These are phyloP conservation scores for Phytophthora sp. DNA, from an alignment of 352 stramenopile genomes.

Conservation along the genomic window DNA sequence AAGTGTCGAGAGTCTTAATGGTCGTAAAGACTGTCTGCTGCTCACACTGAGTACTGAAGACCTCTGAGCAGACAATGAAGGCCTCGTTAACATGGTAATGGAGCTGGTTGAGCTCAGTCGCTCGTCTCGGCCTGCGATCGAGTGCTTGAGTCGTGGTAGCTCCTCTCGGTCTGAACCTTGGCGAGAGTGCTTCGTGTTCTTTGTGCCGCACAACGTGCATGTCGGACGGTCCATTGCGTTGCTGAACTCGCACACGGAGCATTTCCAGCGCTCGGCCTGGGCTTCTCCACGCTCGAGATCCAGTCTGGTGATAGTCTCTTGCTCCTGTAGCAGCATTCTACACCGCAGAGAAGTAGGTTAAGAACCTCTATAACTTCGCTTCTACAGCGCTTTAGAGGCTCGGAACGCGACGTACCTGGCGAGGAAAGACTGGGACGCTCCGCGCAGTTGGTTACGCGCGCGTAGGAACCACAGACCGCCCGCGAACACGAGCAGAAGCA, in stretches of 20 bases:
- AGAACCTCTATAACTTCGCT: not conserved
- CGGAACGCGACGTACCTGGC: slow-evolving; percentile 37
- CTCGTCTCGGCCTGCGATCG: slow-evolving; percentile 36
- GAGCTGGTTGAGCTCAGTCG: slow-evolving; percentile 34
- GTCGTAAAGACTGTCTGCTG: slow-evolving; percentile 25
- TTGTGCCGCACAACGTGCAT: slow-evolving; percentile 78
- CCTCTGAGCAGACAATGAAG: slow-evolving; percentile 24
- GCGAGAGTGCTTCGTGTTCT: slow-evolving; percentile 43
- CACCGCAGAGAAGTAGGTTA: not conserved
- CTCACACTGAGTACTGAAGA: slow-evolving; percentile 31
- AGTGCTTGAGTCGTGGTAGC: slow-evolving; percentile 36
- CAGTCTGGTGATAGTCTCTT: slow-evolving; percentile 69
- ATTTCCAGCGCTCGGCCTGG: slow-evolving; percentile 78
- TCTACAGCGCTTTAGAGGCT: not conserved
- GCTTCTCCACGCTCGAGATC: slow-evolving; percentile 72
- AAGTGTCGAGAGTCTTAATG: slow-evolving; percentile 60
- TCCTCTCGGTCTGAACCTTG: slow-evolving; percentile 30
- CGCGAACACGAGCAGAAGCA: slow-evolving; percentile 71
- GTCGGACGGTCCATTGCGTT: slow-evolving; percentile 66
- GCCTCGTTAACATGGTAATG: slow-evolving; percentile 33
- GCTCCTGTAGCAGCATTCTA: slow-evolving; percentile 61
- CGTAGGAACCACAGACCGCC: slow-evolving; percentile 73
- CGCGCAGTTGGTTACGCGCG: slow-evolving; percentile 44
- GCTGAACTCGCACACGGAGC: slow-evolving; percentile 79
- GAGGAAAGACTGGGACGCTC: slow-evolving; percentile 52